Evolutionary conservation across 139 green algal genomes (phyloP).

Genomic region (Tetraselmis striata): DNA sequence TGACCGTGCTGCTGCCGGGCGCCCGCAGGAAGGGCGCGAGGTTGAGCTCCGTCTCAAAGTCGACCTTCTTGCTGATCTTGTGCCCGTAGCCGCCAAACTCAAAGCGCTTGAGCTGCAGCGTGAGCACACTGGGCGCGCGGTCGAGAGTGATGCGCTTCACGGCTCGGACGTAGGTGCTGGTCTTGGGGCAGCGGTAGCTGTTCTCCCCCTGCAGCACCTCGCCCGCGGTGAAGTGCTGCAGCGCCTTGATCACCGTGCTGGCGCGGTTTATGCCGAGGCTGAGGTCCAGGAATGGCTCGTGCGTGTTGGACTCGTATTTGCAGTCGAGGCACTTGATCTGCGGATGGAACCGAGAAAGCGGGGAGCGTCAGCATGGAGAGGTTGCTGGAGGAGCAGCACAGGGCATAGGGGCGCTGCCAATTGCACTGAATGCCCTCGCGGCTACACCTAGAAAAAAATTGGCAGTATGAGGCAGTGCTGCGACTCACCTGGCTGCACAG

Average conservation of each 20-base stretch:
- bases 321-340: slow-evolving; percentile 83
- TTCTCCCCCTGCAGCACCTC: slow-evolving; percentile 83
- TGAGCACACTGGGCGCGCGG: slow-evolving; percentile 72
- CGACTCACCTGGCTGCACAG: slow-evolving; percentile 78
- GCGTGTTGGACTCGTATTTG: slow-evolving; percentile 69
- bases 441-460: not conserved
- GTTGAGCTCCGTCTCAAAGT: slow-evolving; percentile 71
- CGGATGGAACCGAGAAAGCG: slow-evolving; percentile 10
- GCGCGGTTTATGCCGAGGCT: slow-evolving; percentile 77
- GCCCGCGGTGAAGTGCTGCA: slow-evolving; percentile 65
- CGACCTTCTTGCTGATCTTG: slow-evolving; percentile 80
- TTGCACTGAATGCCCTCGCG: not conserved
- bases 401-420: too few species aligned
- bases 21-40: slow-evolving; percentile 60
- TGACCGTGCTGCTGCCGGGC: not conserved
- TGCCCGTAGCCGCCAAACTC: slow-evolving; percentile 64
- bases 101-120: slow-evolving; percentile 85
- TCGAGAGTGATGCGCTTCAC: slow-evolving; percentile 77
- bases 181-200: slow-evolving; percentile 80
- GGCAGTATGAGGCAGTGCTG: not conserved
- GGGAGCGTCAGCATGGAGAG: too few species aligned
- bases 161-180: slow-evolving; percentile 54
- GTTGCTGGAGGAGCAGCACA: too few species aligned
- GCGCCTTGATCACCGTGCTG: slow-evolving; percentile 41
- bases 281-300: slow-evolving; percentile 89